These are phyloP conservation scores for Aspergillus costaricaensis DNA, from an alignment of 2,329 filamentous ascomycete species.

Conservation along the genomic window DNA sequence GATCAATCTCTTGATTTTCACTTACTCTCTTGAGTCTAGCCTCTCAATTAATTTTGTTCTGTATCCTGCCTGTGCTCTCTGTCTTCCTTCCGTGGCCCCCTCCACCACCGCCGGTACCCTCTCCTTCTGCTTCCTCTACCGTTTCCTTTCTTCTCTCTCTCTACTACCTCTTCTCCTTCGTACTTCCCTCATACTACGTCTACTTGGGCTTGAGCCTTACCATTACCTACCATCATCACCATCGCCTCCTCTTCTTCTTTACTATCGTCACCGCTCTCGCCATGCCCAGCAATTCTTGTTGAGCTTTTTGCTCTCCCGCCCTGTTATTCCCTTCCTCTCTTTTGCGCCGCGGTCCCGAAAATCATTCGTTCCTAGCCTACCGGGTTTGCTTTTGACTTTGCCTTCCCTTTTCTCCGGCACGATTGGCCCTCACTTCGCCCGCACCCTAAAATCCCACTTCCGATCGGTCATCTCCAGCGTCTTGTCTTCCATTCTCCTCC, in stretches of 20 bases:
- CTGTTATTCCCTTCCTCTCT: not conserved
- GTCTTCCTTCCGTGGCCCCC: not conserved
- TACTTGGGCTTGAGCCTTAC: not conserved
- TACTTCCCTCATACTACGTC: not conserved
- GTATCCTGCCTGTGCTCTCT: not conserved
- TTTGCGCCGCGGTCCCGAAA: not conserved
- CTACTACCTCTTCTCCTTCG: not conserved
- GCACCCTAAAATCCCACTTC: not conserved
- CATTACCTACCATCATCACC: not conserved
- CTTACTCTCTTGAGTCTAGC: slow-evolving; percentile 1
- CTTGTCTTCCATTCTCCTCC: not conserved
- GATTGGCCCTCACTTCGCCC: not conserved
- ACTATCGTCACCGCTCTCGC: not conserved
- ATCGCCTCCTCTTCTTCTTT: not conserved
- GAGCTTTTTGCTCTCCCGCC: slow-evolving; percentile 8
- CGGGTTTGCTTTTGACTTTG: not conserved
- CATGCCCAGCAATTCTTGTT: slow-evolving; percentile 11
- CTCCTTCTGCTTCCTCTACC: not conserved
- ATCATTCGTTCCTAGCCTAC: not conserved
- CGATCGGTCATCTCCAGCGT: not conserved
- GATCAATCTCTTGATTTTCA: not conserved
- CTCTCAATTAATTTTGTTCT: not conserved
- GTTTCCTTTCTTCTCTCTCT: not conserved
- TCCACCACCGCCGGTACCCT: not conserved
- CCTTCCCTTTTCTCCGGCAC: not conserved